Evolutionary conservation across 2,329 filamentous ascomycete genomes (phyloP).

Genomic region (Ascocoryne sarcoides): DNA sequence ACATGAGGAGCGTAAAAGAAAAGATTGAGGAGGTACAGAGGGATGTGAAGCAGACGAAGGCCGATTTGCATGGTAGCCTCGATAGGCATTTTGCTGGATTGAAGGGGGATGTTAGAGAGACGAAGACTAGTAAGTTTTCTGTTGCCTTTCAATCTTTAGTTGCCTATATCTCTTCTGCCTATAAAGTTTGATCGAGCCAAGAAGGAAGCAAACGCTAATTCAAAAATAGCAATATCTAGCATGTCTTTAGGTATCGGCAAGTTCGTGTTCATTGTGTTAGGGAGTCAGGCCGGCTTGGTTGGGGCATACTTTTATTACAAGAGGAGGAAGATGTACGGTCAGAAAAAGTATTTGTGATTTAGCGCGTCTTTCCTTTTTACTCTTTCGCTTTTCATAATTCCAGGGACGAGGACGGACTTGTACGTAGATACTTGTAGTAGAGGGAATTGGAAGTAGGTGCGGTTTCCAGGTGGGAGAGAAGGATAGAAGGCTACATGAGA

Average conservation of each 20-base stretch:
- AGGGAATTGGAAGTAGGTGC: not conserved
- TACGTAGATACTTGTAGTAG: not conserved
- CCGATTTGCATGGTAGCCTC: conserved; percentile 32
- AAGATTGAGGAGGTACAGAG: conserved; percentile 39
- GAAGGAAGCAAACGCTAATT: conserved; percentile 1
- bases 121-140: conserved; percentile 10
- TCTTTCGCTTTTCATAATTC: not conserved
- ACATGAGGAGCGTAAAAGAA: conserved; percentile 36
- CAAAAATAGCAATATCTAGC: conserved; percentile 4
- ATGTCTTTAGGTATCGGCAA: conserved; percentile 3
- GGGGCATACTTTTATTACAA: conserved; percentile 26
- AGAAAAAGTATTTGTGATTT: conserved; percentile 28
- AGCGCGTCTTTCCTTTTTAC: not conserved
- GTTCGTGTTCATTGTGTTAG: conserved; percentile 19
- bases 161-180: not conserved
- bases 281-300: conserved; percentile 21
- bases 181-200: not conserved
- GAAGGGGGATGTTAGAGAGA: conserved; percentile 17
- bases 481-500: no score
- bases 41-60: conserved; percentile 49
- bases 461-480: no score
- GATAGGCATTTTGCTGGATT: conserved; percentile 19
- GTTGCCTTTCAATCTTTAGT: not conserved
- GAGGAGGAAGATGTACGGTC: conserved; percentile 20
- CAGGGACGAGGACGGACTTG: not conserved